These are phyloP conservation scores for Kuraishia hungarica DNA, from an alignment of 805 yeast species.

Conservation along the genomic window DNA sequence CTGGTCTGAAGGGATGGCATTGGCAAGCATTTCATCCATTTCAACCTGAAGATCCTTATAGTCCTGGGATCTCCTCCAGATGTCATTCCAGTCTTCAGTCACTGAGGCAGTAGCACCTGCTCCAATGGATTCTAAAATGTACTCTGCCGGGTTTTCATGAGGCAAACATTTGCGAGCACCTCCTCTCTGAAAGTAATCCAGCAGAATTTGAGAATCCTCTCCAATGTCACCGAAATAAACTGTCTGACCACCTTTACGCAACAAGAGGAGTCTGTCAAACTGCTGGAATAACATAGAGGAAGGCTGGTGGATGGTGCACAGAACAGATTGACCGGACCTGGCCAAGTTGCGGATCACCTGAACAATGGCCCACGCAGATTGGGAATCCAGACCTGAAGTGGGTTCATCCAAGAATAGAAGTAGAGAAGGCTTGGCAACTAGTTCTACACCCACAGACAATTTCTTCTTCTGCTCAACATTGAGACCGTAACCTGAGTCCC, in stretches of 20 bases:
- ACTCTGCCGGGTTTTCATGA: conserved; percentile 34
- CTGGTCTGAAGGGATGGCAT: conserved; percentile 9
- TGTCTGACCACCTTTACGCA: conserved; percentile 42
- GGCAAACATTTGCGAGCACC: conserved; percentile 30
- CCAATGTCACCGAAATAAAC: conserved; percentile 33
- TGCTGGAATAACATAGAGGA: conserved; percentile 39
- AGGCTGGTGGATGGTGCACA: conserved; percentile 50
- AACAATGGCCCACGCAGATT: conserved; percentile 43
- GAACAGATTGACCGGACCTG: conserved; percentile 37
- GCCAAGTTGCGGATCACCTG: conserved; percentile 34
- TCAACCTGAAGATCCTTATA: not conserved
- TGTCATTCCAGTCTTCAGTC: conserved; percentile 21
- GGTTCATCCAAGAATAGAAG: conserved; percentile 42
- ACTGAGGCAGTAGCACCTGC: conserved; percentile 35
- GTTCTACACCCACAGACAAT: conserved; percentile 35
- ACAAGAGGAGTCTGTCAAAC: conserved; percentile 36
- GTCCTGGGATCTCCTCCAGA: conserved; percentile 25
- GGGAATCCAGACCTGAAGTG: conserved; percentile 42
- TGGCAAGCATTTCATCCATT: conserved; percentile 15
- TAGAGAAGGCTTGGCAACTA: conserved; percentile 37
- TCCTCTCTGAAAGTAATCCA: conserved; percentile 26
- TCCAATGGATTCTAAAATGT: conserved; percentile 34
- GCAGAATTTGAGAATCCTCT: conserved; percentile 21
- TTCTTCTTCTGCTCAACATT: conserved; percentile 33
- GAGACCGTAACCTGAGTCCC: conserved; percentile 28